Base-by-base conservation (phyloP, 768 basidiomycete species). In the Leccinum subgranulosum region DNA sequence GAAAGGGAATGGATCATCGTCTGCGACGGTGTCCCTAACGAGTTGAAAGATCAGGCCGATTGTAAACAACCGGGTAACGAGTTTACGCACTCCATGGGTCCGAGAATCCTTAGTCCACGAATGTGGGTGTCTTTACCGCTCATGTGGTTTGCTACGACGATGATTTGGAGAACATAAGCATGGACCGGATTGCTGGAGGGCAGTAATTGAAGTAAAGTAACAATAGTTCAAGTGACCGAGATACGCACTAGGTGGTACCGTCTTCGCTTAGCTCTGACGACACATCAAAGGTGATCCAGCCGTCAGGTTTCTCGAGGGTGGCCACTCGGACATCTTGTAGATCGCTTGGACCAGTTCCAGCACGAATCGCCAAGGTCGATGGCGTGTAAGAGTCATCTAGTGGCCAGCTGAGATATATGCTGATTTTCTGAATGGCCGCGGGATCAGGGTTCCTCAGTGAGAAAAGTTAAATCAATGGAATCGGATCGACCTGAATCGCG, bases 91-190 rank as follows among this genome's bases (percentile, higher is more conserved):
- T 88, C 89, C 7, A 85, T 72, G 3, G 93, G 90, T 0, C 94
- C 96, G 54, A 93, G 83, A n/a, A 98, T 81, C 34, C 81, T 85
- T 41, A 98, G 73, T 4, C 96, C 95, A 12, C 97, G 85, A 17
- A 99, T 91, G 75, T 99, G 97, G 9, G 97, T 98, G 73, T 99
- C 97, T 70, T 98, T 98, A 6, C 97, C 97, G 65, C 95, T 98
- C 87, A 97, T 89, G 69, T 98, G 94, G 69, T 98, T 99, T 21
- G 89, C 86, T 14, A 94, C 79, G 50, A 99, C 83, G 57, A 95
- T 87, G 45, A 98, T 80, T 70, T 98, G 94, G 3, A 99, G 74
- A 10, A 98, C 84, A 66, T 96, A 94, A 2, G 92, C 91, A 61
- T 89, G 84, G 12, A 98, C 83, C 0, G 94, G 89, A 69, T 88